Evolutionary conservation across 345 rosid genomes (phyloP).

Genomic region (Lumnitzera racemosa): DNA sequence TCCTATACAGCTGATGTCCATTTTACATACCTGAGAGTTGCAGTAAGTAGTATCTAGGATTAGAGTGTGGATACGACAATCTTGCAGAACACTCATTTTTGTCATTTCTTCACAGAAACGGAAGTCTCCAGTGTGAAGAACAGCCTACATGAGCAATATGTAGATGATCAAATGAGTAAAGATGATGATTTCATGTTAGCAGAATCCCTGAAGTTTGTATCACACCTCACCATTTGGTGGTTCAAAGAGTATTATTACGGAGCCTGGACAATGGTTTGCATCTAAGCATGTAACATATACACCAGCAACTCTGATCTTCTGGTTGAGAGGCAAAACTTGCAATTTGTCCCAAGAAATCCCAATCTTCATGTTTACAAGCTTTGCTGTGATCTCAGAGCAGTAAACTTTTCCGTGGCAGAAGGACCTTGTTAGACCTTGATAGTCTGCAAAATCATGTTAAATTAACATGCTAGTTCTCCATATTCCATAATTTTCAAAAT

Average conservation of each 20-base stretch:
- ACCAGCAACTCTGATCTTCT: constrained; percentile 59
- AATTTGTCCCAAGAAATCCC: constrained; percentile 84
- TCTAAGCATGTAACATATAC: constrained; percentile 72
- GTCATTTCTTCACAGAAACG: constrained; percentile 64
- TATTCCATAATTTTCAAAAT: background rate
- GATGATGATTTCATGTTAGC: background rate
- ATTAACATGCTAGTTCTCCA: background rate
- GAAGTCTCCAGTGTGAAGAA: constrained; percentile 93
- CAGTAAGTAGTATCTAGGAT: constrained; percentile 98
- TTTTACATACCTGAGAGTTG: constrained; percentile 60
- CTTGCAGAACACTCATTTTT: constrained; percentile 26
- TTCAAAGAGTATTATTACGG: constrained; percentile 76
- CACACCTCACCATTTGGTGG: constrained; percentile 90
- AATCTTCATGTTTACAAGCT: constrained; percentile 74
- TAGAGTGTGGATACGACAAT: constrained; percentile 52
- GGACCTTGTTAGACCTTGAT: constrained; percentile 88
- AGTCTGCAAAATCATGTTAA: constrained; percentile 42
- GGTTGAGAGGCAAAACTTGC: constrained; percentile 61
- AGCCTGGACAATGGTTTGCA: constrained; percentile 96
- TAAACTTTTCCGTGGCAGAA: constrained; percentile 87
- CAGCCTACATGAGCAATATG: constrained; percentile 35
- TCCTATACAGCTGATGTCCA: background rate
- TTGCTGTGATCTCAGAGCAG: constrained; percentile 82
- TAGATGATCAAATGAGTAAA: constrained; percentile 7
- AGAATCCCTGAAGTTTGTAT: constrained; percentile 7